Evolutionary conservation across 2,329 filamentous ascomycete genomes (phyloP).

Genomic region (Fusarium sacchari): DNA sequence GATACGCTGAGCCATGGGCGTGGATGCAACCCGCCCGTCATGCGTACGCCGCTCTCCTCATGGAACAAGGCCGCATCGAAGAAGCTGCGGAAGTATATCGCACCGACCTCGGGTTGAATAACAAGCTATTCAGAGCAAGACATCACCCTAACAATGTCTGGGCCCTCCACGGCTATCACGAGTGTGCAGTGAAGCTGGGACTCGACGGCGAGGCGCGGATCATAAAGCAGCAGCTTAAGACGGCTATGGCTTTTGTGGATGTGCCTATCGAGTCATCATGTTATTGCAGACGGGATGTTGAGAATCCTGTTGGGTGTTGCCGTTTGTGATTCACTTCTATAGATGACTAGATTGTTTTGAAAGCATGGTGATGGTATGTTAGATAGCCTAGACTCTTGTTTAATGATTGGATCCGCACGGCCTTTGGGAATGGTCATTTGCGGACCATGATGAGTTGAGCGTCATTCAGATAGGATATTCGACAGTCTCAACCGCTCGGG

Average conservation of each 20-base stretch:
- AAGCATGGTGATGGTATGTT: neutral
- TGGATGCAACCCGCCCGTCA: conserved; percentile 80
- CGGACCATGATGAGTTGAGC: neutral
- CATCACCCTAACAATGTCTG: conserved; percentile 78
- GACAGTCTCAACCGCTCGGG: accelerated
- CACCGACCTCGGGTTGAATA: conserved; percentile 67
- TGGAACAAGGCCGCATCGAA: conserved; percentile 68
- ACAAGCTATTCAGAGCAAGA: conserved; percentile 67
- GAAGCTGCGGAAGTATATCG: conserved; percentile 66
- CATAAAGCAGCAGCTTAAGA: conserved; percentile 56
- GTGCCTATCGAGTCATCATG: conserved; percentile 58
- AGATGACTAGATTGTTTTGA: neutral
- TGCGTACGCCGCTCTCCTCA: conserved; percentile 72
- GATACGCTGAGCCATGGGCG: conserved; percentile 77
- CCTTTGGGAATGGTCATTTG: neutral
- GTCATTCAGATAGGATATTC: neutral
- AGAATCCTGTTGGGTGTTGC: conserved; percentile 12
- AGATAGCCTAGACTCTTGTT: neutral
- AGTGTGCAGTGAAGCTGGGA: conserved; percentile 67
- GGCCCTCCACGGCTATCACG: conserved; percentile 76
- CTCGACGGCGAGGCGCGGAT: conserved; percentile 51
- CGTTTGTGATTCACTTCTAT: neutral
- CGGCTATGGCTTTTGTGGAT: conserved; percentile 67
- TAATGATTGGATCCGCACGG: neutral
- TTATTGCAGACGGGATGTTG: conserved; percentile 37